Percentiles rank a stretch among this genome's conserved stretches.
Conservation (phyloP, 805 yeast genomes). For the Teunomyces barrocoloradensis region DNA sequence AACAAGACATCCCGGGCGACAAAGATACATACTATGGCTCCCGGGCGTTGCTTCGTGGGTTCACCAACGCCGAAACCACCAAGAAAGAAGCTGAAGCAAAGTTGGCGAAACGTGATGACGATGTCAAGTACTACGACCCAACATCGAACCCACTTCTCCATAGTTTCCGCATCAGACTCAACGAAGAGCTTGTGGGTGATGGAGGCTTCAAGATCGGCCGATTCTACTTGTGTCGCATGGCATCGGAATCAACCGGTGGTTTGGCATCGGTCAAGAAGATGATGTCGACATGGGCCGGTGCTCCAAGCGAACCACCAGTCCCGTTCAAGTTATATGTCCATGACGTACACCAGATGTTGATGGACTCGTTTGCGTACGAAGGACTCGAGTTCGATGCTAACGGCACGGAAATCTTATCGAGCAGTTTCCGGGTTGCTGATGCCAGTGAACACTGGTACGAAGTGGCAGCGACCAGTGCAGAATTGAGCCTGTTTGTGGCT, state of each 20-base stretch:
- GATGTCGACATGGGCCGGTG: conserved; percentile 20
- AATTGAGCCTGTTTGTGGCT: conserved; percentile 26
- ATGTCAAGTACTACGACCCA: conserved; percentile 34
- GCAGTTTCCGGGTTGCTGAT: conserved; percentile 2
- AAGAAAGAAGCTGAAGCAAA: conserved; percentile 32
- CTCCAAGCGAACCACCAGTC: conserved; percentile 17
- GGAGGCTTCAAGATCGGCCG: conserved; percentile 40
- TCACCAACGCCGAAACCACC: conserved; percentile 27
- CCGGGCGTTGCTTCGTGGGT: conserved; percentile 35
- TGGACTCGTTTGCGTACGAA: conserved; percentile 21
- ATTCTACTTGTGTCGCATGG: conserved; percentile 38
- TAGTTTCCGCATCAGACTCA: conserved; percentile 30
- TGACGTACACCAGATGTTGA: conserved; percentile 35
- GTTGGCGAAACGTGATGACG: conserved; percentile 25
- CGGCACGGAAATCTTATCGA: conserved; percentile 26
- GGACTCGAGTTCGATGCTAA: conserved; percentile 35
- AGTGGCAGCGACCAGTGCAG: conserved; percentile 31
- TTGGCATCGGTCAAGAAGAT: conserved; percentile 33
- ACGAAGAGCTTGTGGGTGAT: conserved; percentile 39
- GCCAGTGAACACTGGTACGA: conserved; percentile 28
- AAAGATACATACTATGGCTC: conserved; percentile 37
- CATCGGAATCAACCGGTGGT: conserved; percentile 34
- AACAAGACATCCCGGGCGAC: conserved; percentile 39
- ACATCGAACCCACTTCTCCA: conserved; percentile 36
- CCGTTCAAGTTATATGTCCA: conserved; percentile 41